Base-by-base conservation (phyloP, 1,284 basidiomycete species). In the Trichosporon sp. region DNA sequence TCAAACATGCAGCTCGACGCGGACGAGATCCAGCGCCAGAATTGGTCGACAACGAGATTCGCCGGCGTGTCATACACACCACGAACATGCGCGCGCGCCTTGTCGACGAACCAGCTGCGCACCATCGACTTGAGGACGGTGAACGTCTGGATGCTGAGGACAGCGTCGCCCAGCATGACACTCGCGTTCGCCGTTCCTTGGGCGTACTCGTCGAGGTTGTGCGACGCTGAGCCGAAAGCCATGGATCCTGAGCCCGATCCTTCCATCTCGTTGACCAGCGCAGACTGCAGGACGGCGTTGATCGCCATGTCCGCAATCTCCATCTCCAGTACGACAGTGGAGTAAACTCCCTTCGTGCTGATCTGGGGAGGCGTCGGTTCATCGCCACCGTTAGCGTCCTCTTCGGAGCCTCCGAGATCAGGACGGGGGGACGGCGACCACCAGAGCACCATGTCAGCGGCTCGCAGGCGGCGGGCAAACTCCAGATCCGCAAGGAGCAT, bases 21-120 rank as follows among this genome's bases (percentile, higher is more conserved):
- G 1, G 92, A 95, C 77, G 90, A 92, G 72, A 97, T 88, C 97
- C 97, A 99, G 34, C 97, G 87, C 95, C 95, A 98, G 84, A 99
- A 98, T 81, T 98, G 95, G 78, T 96, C 93, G 38, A 87, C 83
- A 23, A 87, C 83, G 32, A 87, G 75, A 66, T 86, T 80, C 11
- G 84, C 79, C 18, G 84, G 84, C 63, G 88, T 87, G 7, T 60
- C 44, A 1, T 65, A 69, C 3, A 65, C 53, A 2, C 80, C 80
- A 29, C 77, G 78, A 44, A 80, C 75, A 56, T 81, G 80, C 51
- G 93, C 89, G 74, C 92, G 91, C 25, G 85, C 83, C 67, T 86
- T 86, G 81, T 97, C 93, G n/a, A 93, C 86, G 71, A 96, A 88
- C 97, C 97, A 99, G 0, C 86, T 83, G 80, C 93, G 94, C 74